A percentile compares a stretch with the other conserved stretches of the same genome.
Conservation (phyloP, 1,284 basidiomycete genomes). For the Trametes polyzona region DNA sequence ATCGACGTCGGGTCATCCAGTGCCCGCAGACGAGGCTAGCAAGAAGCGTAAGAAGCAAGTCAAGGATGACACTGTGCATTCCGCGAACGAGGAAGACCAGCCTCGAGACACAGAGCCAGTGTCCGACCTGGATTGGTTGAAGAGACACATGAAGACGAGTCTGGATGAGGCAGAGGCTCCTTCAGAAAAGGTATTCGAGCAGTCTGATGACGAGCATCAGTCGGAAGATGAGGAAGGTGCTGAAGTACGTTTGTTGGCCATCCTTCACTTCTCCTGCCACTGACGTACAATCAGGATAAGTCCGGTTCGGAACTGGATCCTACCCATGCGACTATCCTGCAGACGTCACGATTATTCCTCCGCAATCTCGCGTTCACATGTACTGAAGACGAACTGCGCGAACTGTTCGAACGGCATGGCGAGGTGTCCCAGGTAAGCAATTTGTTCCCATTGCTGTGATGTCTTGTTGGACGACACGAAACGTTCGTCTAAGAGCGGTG, state of each 20-base stretch:
- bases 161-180: slow-evolving; percentile 41
- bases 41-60: slow-evolving; percentile 35
- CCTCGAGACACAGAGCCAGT: slow-evolving; percentile 35
- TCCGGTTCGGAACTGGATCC: slow-evolving; percentile 39
- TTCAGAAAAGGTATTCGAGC: slow-evolving; percentile 59
- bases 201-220: slow-evolving; percentile 57
- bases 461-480: not conserved
- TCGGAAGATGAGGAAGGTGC: slow-evolving; percentile 17
- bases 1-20: not conserved
- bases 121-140: slow-evolving; percentile 81
- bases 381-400: slow-evolving; percentile 71
- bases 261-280: not conserved
- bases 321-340: slow-evolving; percentile 68
- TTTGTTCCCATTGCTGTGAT: not conserved
- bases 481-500: not conserved
- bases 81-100: slow-evolving; percentile 13
- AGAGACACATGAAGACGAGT: slow-evolving; percentile 58
- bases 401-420: slow-evolving; percentile 77
- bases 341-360: slow-evolving; percentile 85
- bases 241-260: slow-evolving; percentile 6
- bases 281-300: slow-evolving; percentile 4
- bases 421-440: slow-evolving; percentile 69
- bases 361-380: slow-evolving; percentile 91
- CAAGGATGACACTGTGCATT: not conserved
- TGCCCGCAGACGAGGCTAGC: slow-evolving; percentile 18